Base-by-base conservation (phyloP, 2,329 filamentous ascomycete species). In the Pseudogymnoascus sp. region DNA sequence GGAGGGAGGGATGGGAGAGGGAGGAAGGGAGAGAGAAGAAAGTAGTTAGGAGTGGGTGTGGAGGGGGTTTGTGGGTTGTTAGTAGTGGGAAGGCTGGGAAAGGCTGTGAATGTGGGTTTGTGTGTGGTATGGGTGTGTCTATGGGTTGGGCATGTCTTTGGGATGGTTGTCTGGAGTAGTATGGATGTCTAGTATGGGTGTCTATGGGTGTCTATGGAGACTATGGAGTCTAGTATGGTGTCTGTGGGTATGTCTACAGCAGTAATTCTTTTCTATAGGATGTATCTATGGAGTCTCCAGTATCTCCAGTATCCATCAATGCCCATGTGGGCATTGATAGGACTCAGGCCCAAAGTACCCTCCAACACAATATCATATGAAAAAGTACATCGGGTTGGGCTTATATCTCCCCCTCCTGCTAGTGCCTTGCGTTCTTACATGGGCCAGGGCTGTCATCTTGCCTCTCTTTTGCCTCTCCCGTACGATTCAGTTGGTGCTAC, bases 21-120 rank as follows among this genome's bases (percentile, higher is more conserved):
- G 8, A 39, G 36, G 36, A 39, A 39, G 8, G 36, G 36, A 8
- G 8, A n/a, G 36, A 8, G 36, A 39, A 39, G 36, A 8, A 8
- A 39, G n/a, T 8, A 39, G 8, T 39, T 39, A 8, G 36, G n/a
- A 39, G 8, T 39, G 36, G 36, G 36, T 39, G 8, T 39, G 8
- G 8, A 39, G 8, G 8, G 8, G 36, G n/a, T 8, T 39, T n/a
- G 39, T 36, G 37, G 66, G 48, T 63, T 71, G 42, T 61, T 70
- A n/a, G n/a, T n/a, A n/a, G n/a, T n/a, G n/a, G n/a, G 35, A 48
- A 48, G 25, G 42, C 42, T 48, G 42, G 42, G 42, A 48, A 35
- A 48, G 42, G 42, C 42, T 48, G 42, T 48, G 9, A 29, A 48
- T 48, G 42, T 48, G 42, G 21, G 12, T 29, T 40, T 36, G 12